phyloP scores from a whole-genome alignment of 495 filamentous ascomycete genomes.

The Penicillium paradoxum region DNA sequence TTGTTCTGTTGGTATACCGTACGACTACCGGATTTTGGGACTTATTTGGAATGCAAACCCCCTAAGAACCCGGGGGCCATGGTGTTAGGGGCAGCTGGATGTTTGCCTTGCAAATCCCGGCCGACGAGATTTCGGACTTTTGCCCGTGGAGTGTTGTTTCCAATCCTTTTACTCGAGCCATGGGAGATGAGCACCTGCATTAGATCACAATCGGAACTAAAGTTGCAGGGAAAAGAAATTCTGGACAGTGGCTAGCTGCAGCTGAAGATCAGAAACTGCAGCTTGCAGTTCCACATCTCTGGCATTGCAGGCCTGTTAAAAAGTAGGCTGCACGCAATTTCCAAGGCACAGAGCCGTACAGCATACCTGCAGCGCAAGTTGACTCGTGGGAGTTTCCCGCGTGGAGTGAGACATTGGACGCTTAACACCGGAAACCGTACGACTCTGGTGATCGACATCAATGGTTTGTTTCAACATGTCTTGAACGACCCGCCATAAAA shows the following conservation, averaged over 20 bases:
- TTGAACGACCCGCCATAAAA: conserved; percentile 14
- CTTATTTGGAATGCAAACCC: not conserved
- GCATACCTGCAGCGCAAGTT: not conserved
- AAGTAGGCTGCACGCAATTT: conserved; percentile 15
- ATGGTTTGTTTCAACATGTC: conserved; percentile 6
- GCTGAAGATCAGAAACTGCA: conserved; percentile 3
- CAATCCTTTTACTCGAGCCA: no score
- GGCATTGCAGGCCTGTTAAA: conserved; percentile 6
- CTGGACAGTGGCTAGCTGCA: not conserved
- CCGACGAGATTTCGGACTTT: not conserved
- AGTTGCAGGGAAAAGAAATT: not conserved
- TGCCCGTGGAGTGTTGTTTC: no score
- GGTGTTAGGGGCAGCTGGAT: not conserved
- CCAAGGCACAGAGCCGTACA: not conserved
- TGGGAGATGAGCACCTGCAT: not conserved
- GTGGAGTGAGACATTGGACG: conserved; percentile 6
- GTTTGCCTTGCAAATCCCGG: not conserved
- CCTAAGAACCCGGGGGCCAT: not conserved
- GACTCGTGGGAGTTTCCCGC: not conserved
- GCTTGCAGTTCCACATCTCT: conserved; percentile 4
- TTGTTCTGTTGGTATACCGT: not conserved
- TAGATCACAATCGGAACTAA: not conserved
- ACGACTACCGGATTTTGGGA: not conserved
- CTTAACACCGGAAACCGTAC: no score
- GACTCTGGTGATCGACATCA: no score